Evolutionary conservation across 208 protist species (phyloP).

Genomic region (Naegleria gruberi): DNA sequence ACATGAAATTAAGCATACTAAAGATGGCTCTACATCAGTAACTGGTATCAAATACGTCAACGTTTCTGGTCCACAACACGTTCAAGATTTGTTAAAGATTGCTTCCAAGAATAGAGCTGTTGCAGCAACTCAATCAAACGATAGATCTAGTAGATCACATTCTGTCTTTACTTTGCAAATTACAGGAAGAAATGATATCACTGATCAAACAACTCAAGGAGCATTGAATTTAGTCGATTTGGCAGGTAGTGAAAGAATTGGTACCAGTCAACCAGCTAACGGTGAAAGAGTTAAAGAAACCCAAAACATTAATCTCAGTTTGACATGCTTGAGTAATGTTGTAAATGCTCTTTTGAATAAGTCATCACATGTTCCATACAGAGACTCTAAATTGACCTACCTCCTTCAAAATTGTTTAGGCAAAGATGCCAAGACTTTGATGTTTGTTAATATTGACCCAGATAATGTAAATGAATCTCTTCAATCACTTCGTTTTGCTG

Average conservation of each 20-base stretch:
- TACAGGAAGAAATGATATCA: constrained; percentile 24
- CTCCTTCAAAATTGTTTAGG: constrained; percentile 75
- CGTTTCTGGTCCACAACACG: not conserved
- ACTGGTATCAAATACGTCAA: not conserved
- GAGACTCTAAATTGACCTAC: constrained; percentile 76
- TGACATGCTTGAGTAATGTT: constrained; percentile 73
- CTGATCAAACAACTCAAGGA: constrained; percentile 25
- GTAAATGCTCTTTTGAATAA: constrained; percentile 68
- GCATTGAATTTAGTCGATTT: constrained; percentile 77
- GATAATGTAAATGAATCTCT: constrained; percentile 59
- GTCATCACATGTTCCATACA: constrained; percentile 74
- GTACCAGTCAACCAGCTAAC: constrained; percentile 63
- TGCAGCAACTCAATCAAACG: constrained; percentile 15
- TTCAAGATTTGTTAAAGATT: not conserved
- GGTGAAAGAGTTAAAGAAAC: constrained; percentile 75
- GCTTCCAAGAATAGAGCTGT: constrained; percentile 20
- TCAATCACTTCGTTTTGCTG: constrained; percentile 81
- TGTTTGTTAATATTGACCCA: constrained; percentile 80
- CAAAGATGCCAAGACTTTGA: constrained; percentile 75
- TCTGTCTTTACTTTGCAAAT: constrained; percentile 39
- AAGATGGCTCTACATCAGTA: not conserved
- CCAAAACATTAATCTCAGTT: constrained; percentile 77
- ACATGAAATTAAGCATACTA: constrained; percentile 1
- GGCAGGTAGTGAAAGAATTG: constrained; percentile 76
- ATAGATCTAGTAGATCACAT: constrained; percentile 33